Evolutionary conservation across 2,329 filamentous ascomycete genomes (phyloP).

Genomic region (Apiospora sp.): DNA sequence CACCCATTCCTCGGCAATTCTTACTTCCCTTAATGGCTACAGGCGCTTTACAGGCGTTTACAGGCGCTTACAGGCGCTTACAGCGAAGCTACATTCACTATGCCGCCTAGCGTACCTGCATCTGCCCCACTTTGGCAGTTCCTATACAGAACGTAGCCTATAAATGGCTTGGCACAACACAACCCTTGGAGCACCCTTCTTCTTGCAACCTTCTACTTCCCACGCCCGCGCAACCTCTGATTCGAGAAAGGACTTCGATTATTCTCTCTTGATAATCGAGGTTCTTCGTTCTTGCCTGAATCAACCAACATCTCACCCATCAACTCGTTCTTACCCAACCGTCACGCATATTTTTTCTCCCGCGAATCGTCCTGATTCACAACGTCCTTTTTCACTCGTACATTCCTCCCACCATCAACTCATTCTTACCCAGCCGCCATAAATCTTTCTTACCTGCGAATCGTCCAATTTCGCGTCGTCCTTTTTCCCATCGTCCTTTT

Average conservation of each 20-base stretch:
- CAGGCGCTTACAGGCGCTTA: too few relatives aligned
- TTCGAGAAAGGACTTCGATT: not conserved
- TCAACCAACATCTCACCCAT: not conserved
- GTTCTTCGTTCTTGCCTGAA: not conserved
- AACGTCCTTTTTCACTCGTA: not conserved
- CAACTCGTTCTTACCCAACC: not conserved
- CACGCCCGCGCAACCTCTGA: not conserved
- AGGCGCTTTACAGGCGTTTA: too few relatives aligned
- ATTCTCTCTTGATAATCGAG: not conserved
- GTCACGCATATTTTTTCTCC: not conserved
- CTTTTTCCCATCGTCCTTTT: too few relatives aligned
- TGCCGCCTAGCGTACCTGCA: not conserved
- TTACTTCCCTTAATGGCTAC: too few relatives aligned
- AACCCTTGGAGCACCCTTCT: not conserved
- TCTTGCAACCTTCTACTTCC: not conserved
- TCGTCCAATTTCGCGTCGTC: too few relatives aligned
- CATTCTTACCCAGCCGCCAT: too few relatives aligned
- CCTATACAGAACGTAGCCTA: not conserved
- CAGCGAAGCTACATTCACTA: constrained; percentile 3
- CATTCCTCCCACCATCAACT: too few relatives aligned
- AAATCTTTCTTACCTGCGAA: too few relatives aligned
- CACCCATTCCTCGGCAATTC: too few relatives aligned
- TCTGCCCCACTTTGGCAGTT: not conserved
- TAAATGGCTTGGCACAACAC: not conserved
- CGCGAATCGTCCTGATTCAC: too few relatives aligned